These are phyloP conservation scores for Daldinia caldariorum DNA, from an alignment of 495 filamentous ascomycete species.

Conservation along the genomic window DNA sequence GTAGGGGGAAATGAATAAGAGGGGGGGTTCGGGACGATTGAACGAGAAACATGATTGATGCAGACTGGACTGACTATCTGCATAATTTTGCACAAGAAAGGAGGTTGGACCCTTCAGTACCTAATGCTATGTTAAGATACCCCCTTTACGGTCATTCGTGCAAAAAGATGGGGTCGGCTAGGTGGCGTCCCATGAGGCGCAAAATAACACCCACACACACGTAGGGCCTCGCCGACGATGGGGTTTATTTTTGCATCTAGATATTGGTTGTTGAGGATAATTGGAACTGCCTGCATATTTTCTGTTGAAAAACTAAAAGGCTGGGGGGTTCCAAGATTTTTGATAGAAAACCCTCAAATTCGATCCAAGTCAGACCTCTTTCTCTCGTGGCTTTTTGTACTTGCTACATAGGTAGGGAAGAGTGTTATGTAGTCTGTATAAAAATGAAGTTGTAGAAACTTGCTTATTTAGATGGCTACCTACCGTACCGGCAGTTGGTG, in stretches of 20 bases:
- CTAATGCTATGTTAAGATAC: constrained; percentile 44
- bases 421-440: too few species aligned
- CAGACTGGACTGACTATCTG: constrained; percentile 41
- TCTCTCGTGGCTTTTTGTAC: neutral
- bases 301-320: neutral
- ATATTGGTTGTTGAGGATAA: constrained; percentile 10
- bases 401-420: neutral
- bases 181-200: constrained; percentile 24
- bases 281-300: constrained; percentile 5
- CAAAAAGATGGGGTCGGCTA: constrained; percentile 8
- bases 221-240: constrained; percentile 6
- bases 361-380: neutral
- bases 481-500: too few species aligned
- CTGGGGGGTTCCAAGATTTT: constrained; percentile 10
- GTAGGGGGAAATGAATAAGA: constrained; percentile 44
- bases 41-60: constrained; percentile 46
- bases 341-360: constrained; percentile 14
- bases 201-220: neutral
- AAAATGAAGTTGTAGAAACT: too few species aligned
- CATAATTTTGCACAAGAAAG: constrained; percentile 31
- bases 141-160: constrained; percentile 33
- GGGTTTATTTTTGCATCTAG: constrained; percentile 13
- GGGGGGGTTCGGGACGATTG: constrained; percentile 32
- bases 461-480: neutral
- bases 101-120: constrained; percentile 26